phyloP scores from a whole-genome alignment of 441 rosid species.

The Hura crepitans region DNA sequence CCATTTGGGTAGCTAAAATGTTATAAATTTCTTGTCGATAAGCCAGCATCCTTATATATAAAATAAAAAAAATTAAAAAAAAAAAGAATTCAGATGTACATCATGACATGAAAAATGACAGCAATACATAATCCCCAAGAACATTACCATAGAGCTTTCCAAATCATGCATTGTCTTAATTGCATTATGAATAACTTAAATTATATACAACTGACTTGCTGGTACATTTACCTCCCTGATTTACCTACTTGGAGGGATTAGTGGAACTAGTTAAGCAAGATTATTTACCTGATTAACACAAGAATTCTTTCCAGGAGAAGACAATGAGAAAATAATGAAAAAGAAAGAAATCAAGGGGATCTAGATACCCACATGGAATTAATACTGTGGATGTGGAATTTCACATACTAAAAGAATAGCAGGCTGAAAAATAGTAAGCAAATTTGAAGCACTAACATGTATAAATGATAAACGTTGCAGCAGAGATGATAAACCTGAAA shows the following conservation, averaged over 20 bases:
- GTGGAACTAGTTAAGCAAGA: not conserved
- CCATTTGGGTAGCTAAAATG: not conserved
- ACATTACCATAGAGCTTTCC: not conserved
- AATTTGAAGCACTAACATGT: not conserved
- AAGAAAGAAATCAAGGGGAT: not conserved
- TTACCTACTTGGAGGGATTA: not conserved
- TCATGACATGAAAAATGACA: not conserved
- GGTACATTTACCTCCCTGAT: not conserved
- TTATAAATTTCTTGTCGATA: not conserved
- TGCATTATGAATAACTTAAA: not conserved
- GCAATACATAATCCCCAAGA: not conserved
- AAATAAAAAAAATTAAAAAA: not conserved
- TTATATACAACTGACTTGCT: not conserved
- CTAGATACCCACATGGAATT: constrained; percentile 1
- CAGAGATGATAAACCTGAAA: constrained; percentile 60
- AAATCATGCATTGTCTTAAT: not conserved
- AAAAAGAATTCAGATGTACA: not conserved
- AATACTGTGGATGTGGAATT: not conserved
- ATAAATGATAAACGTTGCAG: constrained; percentile 18
- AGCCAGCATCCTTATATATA: not conserved
- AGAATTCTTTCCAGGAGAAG: not conserved
- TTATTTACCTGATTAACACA: not conserved
- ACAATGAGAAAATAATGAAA: not conserved
- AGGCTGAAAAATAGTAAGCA: constrained; percentile 2
- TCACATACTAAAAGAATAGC: no score